Base-by-base conservation (phyloP, 2,329 filamentous ascomycete genomes). In the Fusarium nanum region DNA sequence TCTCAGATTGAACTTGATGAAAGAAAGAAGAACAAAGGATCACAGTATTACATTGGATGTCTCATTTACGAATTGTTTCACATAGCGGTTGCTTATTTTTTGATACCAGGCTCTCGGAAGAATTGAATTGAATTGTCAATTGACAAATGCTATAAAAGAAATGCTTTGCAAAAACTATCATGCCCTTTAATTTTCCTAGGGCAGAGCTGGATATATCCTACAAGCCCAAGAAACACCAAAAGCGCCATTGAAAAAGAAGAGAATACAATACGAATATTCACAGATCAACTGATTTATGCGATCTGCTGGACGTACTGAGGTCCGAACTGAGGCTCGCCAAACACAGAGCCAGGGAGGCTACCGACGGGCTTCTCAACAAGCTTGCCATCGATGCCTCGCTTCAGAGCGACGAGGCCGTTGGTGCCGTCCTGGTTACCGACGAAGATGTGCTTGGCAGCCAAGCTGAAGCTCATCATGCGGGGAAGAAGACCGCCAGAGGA, bases 381-480 rank as follows among this genome's bases (percentile, higher is more conserved):
- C 48, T 71, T 75, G 46, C 81, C 80, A 25, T 74, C 61, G 22
- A 55, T 40, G 25, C 69, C 64, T 48, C 82, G 77, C 49, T 73
- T 53, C 56, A 86, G 76, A 10, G 81, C 83, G 6, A 81, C 76
- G 7, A 86, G 70, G 1, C 81, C 84, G 16, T 67, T 67, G 6
- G 76, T 75, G 37, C 83, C 84, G 55, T 76, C 76, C 76, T 83
- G 80, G 78, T 86, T 86, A n/a, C 79, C 81, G n/a, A 81, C 78
- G 68, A 85, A 85, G 47, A 86, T 69, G 62, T 80, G 75, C 60
- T 79, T 76, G 11, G 65, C 75, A 61, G 78, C 77, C 44, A 80
- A 73, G 66, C 74, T 67, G 41, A 79, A 67, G 72, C 80, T 83
- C 67, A 87, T 82, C 81, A 85, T 84, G 70, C 85, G 83, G 10